A percentile compares a stretch with the other conserved stretches of the same genome.
These are phyloP conservation scores for Colletotrichum lupini DNA, from an alignment of 2,329 filamentous ascomycete species.

Conservation along the genomic window DNA sequence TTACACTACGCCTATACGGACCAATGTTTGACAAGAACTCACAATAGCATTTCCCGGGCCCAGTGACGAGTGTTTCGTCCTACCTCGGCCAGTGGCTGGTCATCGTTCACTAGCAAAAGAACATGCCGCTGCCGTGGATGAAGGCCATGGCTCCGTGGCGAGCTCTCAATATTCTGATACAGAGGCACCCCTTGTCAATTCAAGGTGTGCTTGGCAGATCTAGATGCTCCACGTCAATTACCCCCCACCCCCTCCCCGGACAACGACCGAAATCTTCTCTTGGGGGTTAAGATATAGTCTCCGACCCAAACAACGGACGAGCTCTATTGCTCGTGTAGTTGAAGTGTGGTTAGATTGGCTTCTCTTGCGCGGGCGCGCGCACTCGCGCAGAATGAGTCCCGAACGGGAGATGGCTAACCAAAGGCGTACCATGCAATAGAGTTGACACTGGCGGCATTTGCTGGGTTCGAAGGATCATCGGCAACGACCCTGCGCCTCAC, in stretches of 20 bases:
- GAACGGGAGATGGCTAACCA: neutral
- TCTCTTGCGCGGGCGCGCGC: neutral
- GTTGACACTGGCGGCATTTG: neutral
- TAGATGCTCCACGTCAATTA: neutral
- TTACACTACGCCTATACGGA: neutral
- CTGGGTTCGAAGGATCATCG: conserved; percentile 1
- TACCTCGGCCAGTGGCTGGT: neutral
- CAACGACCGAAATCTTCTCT: neutral
- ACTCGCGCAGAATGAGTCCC: neutral
- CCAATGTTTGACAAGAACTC: neutral
- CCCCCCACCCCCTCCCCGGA: neutral
- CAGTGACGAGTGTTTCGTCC: neutral
- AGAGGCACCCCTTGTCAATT: neutral
- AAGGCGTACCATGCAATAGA: neutral
- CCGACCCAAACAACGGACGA: neutral
- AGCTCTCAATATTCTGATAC: neutral
- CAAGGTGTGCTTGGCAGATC: neutral
- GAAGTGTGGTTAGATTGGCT: neutral
- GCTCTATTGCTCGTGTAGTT: neutral
- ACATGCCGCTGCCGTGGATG: too few species aligned
- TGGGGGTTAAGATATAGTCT: neutral
- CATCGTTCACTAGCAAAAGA: neutral
- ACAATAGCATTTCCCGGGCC: neutral
- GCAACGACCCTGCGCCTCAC: conserved; percentile 1
- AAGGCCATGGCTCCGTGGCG: neutral